Evolutionary conservation across 129 eudicot species (phyloP).

Genomic region (Helianthus tuberosus): DNA sequence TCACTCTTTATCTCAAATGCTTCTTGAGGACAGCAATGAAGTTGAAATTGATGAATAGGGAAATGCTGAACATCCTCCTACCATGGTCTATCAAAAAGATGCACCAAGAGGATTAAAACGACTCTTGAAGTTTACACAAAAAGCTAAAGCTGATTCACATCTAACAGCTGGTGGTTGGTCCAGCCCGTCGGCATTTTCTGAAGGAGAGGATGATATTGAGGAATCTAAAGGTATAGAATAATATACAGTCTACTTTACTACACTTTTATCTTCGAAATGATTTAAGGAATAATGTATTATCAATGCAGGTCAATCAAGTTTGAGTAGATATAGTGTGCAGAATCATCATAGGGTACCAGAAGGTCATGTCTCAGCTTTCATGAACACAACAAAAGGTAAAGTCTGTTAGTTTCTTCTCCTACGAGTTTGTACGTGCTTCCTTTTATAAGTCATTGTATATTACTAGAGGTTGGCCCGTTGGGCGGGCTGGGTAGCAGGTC

Average conservation of each 20-base stretch:
- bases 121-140: conserved; percentile 89
- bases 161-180: conserved; percentile 65
- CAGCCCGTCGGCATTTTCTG: conserved; percentile 75
- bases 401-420: not conserved
- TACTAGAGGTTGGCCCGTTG: not conserved
- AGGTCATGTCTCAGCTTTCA: conserved; percentile 50
- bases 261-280: not conserved
- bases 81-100: conserved; percentile 84
- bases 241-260: conserved; percentile 40
- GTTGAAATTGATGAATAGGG: conserved; percentile 85
- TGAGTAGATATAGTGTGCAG: conserved; percentile 47
- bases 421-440: not conserved
- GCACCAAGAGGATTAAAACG: conserved; percentile 90
- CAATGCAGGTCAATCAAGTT: conserved; percentile 60
- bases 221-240: conserved; percentile 58
- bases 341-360: conserved; percentile 57
- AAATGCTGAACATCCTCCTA: conserved; percentile 82
- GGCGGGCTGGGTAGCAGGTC: not conserved
- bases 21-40: conserved; percentile 86
- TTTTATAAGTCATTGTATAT: not conserved
- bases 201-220: conserved; percentile 90
- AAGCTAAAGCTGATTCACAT: conserved; percentile 76
- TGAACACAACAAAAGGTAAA: conserved; percentile 64
- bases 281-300: conserved; percentile 11
- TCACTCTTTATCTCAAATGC: conserved; percentile 94